Conservation (phyloP, 2,329 filamentous ascomycete species). For the Aschersonia sp. region DNA sequence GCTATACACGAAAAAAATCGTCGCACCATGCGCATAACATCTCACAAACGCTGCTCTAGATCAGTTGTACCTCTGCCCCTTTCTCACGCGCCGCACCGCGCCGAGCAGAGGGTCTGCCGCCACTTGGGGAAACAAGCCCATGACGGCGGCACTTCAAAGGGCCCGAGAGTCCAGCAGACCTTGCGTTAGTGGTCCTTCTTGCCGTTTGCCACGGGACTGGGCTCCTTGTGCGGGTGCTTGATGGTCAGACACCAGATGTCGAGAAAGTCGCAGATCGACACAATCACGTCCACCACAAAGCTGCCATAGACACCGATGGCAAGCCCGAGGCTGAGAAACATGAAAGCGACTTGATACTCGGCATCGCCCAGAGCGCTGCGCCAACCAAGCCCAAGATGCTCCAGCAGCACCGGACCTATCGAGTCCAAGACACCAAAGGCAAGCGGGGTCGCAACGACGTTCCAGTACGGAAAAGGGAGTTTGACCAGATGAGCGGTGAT, state of each 20-base stretch:
- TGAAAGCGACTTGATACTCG: slow-evolving; percentile 81
- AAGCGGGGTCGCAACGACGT: slow-evolving; percentile 68
- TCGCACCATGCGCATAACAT: too few relatives aligned
- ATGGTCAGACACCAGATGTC: slow-evolving; percentile 98
- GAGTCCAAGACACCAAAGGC: slow-evolving; percentile 68
- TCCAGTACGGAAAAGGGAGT: slow-evolving; percentile 77
- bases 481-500: slow-evolving; percentile 89
- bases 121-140: too few relatives aligned
- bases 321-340: slow-evolving; percentile 76
- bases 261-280: slow-evolving; percentile 92
- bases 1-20: too few relatives aligned
- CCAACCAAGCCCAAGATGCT: slow-evolving; percentile 52
- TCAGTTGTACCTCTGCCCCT: too few relatives aligned
- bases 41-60: too few relatives aligned
- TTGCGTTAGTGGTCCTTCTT: slow-evolving; percentile 22
- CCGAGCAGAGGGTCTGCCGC: background rate
- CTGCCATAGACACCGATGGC: slow-evolving; percentile 88
- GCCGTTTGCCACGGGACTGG: slow-evolving; percentile 13
- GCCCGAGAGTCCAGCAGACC: too few relatives aligned
- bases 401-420: slow-evolving; percentile 52
- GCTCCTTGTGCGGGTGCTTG: slow-evolving; percentile 58
- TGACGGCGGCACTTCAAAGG: too few relatives aligned
- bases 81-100: background rate
- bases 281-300: slow-evolving; percentile 94
- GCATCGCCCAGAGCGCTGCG: slow-evolving; percentile 58